Evolutionary conservation across 169 alveolate species (phyloP).

Genomic region (Blepharisma undulans): DNA sequence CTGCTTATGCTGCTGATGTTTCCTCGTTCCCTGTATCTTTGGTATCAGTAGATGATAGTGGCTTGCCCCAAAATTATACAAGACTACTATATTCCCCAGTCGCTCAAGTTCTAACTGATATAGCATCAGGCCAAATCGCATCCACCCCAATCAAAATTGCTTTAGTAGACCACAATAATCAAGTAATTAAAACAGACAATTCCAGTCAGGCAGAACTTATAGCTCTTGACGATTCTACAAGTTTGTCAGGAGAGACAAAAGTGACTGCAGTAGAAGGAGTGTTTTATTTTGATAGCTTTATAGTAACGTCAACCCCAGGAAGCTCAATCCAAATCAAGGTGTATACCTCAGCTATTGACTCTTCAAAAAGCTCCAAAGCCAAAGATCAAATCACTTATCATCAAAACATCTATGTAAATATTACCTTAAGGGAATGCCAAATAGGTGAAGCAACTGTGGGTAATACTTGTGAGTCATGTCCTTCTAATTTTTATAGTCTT

Average conservation of each 20-base stretch:
- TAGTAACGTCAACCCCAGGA: not conserved
- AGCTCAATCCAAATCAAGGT: not conserved
- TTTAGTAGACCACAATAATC: not conserved
- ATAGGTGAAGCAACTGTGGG: not conserved
- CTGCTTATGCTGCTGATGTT: not conserved
- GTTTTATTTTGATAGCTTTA: not conserved
- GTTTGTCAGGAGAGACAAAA: not conserved
- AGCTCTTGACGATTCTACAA: not conserved
- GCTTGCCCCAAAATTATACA: too few species aligned
- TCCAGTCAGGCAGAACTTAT: not conserved
- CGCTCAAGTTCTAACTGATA: too few species aligned
- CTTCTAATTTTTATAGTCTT: not conserved
- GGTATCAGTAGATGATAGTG: too few species aligned
- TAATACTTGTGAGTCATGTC: not conserved
- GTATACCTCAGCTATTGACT: not conserved
- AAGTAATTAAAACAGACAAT: not conserved
- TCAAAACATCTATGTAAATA: not conserved
- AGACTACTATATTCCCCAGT: too few species aligned
- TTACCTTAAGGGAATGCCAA: not conserved
- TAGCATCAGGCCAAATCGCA: not conserved
- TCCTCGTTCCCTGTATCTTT: conserved; percentile 38
- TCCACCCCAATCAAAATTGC: not conserved
- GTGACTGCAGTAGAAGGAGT: not conserved
- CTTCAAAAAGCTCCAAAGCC: not conserved
- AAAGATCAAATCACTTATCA: too few species aligned